Evolutionary conservation across 139 green algal species (phyloP), one percentile per base, ranked within the genome.

Genomic region (Chlamydomonas sp.): DNA sequence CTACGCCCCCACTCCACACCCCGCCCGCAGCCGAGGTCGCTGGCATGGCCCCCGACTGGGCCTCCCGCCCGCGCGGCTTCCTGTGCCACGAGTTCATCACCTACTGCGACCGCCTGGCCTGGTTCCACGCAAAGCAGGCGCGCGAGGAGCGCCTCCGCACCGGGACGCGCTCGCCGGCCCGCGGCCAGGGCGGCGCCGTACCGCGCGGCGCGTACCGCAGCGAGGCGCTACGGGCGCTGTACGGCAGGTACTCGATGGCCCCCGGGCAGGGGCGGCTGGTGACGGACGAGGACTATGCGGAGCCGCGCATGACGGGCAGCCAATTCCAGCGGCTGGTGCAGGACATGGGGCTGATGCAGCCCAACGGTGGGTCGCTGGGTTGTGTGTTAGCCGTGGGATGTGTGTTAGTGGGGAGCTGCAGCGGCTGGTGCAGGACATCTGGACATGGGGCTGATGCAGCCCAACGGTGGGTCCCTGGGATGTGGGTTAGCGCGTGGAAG

Each of bases 401-500:
- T 5, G 18, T 60, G 4, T 18, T 2, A 77, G n/a, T n/a, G 76
- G 59, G 20, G 59, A 1, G 76, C 12, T 10, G 76, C 2, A 15
- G 18, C 59, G 59, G 58, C 3, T 1, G 2, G 74, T 2, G 8
- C 74, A n/a, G 49, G 8, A 20, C 9, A 14, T 75, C 72, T 62
- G n/a, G n/a, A 78, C 72, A 31, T 86, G 82, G 82, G 82, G 15
- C 82, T 86, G 1, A 62, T 86, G 82, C 20, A 62, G 72, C 82
- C 82, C 20, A 16, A 15, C 17, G 82, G 82, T 86, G 71, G 9
- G 69, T 16, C 5, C 17, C 1, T 5, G 12, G 69, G 69, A 5
- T 5, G 17, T 75, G 69, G 2, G 1, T 1, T 16, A 18, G 12
- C 12, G n/a, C 59, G 72, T 8, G 59, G 72, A 20, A 10, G 59